Evolutionary conservation across 2,329 filamentous ascomycete species (phyloP), one percentile per base, ranked within the genome.

Genomic region (Fusarium sp.): DNA sequence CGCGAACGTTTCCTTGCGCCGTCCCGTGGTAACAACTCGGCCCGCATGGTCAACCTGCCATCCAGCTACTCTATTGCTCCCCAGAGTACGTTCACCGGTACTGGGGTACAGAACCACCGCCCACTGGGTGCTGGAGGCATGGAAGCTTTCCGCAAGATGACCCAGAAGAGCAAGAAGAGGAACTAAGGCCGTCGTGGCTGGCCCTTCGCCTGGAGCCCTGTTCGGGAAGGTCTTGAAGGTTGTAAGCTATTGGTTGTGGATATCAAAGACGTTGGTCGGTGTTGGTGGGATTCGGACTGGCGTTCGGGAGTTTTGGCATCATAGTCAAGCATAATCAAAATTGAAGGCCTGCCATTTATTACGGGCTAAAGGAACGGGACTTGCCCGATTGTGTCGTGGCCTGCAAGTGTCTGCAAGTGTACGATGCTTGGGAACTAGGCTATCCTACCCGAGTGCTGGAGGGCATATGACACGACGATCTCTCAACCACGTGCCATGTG

Each of bases 91-190:
- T 91, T 89, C 71, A 87, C 89, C 70, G 84, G 86, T 18, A 80
- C 79, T 30, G 81, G 83, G 41, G 83, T 80, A 5, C 79, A 84
- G 7, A 87, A 89, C 68, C 87, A 87, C 68, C 83, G 88, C 43
- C 89, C 89, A 11, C 87, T 91, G 66, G 89, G 89, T 54, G 85
- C 89, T n/a, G 85, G 85, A 65, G 89, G 89, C 62, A 83, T 89
- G 78, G 89, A 90, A 70, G 89, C 89, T 1, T 91, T 91, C 81
- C 84, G 88, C 67, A 89, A 85, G 80, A 90, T 91, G 85, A 90
- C 88, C 10, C 85, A 89, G 74, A 90, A 89, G 80, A 85, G 84
- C 67, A 91, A 90, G 82, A 89, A 88, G 81, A 76, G 76, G 68
- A 69, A 48, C 46, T 75, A 63, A 68, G 31, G 4, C 10, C 23